A percentile compares a stretch with the other conserved stretches of the same genome.
Conservation (phyloP, 140 eudicot genomes). For the Flaveria floridana region DNA sequence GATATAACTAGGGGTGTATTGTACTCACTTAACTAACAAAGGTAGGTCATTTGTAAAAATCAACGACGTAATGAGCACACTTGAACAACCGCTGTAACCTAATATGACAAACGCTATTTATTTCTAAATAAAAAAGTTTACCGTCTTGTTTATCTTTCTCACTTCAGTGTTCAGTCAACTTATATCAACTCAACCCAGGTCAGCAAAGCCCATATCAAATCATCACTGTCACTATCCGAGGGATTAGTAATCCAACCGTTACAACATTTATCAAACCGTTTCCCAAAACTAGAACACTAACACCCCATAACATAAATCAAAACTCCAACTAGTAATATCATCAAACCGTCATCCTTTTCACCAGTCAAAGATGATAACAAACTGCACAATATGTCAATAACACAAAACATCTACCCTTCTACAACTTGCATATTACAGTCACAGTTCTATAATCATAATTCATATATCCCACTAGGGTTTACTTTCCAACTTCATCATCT, state of each 20-base stretch:
- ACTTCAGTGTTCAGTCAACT: conserved; percentile 16
- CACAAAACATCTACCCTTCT: neutral
- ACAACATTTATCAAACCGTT: conserved; percentile 16
- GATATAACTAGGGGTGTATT: neutral
- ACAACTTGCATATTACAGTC: conserved; percentile 11
- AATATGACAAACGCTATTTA: neutral
- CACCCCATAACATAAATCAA: neutral
- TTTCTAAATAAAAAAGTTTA: neutral
- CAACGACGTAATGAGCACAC: neutral
- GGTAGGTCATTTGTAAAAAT: conserved; percentile 6
- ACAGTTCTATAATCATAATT: conserved; percentile 5
- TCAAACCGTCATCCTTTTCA: neutral
- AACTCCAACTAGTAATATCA: neutral
- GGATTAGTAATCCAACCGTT: neutral
- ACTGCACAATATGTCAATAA: neutral
- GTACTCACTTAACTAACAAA: neutral
- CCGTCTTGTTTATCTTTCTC: neutral
- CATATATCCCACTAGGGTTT: conserved; percentile 1
- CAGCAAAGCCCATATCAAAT: neutral
- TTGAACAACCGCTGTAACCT: neutral
- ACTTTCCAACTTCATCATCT: neutral
- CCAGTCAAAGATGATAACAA: neutral
- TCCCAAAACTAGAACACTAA: conserved; percentile 15
- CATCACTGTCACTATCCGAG: neutral
- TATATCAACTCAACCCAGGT: neutral